phyloP scores from a whole-genome alignment of 345 rosid species.

The Conringia planisiliqua region DNA sequence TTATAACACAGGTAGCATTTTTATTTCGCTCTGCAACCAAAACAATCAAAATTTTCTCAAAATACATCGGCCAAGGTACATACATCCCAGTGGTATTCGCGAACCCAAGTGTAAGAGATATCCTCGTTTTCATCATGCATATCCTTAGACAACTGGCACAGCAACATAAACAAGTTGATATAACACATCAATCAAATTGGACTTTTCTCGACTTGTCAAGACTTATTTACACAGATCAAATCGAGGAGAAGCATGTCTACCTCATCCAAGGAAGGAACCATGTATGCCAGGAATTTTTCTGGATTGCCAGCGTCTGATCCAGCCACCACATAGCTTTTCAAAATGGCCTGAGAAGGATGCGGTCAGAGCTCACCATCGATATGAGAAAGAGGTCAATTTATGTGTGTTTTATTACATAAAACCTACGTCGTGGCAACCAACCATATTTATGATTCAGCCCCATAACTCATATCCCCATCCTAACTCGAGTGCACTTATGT shows the following conservation, averaged over 20 bases:
- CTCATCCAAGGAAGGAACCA: conserved; percentile 84
- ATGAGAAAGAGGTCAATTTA: conserved; percentile 1
- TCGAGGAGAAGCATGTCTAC: conserved; percentile 39
- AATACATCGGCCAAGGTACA: conserved; percentile 32
- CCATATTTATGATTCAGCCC: neutral
- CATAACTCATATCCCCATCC: neutral
- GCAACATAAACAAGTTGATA: conserved; percentile 22
- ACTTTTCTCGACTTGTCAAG: neutral
- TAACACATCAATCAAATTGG: neutral
- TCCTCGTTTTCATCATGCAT: conserved; percentile 77
- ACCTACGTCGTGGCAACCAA: neutral
- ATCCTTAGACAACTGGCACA: conserved; percentile 72
- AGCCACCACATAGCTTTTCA: conserved; percentile 79
- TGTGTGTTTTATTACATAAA: neutral
- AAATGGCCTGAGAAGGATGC: conserved; percentile 57
- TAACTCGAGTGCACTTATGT: neutral
- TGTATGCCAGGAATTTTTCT: conserved; percentile 88
- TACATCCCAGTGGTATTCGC: conserved; percentile 97
- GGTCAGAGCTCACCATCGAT: conserved; percentile 6
- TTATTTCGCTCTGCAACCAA: neutral
- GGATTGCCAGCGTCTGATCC: conserved; percentile 68
- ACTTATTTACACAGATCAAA: neutral
- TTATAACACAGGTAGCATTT: conserved; percentile 19
- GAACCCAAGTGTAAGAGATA: conserved; percentile 76
- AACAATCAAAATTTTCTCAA: neutral